Conservation (phyloP, 441 rosid genomes). For the Manihot esculenta region DNA sequence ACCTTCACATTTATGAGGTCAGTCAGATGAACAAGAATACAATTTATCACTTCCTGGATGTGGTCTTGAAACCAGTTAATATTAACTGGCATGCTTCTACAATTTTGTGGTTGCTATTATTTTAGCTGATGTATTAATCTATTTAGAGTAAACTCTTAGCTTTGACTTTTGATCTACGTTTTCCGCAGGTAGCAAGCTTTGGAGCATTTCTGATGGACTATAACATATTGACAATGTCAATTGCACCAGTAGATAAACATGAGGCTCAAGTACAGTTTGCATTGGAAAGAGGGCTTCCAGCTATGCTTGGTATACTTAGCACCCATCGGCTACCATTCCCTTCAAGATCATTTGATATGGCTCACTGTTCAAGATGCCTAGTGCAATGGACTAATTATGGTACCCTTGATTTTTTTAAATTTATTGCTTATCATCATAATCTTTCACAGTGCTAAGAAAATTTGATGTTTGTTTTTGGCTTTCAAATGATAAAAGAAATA, state of each 20-base stretch:
- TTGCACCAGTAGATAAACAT: constrained; percentile 69
- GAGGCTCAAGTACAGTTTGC: constrained; percentile 79
- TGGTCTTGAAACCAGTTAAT: background rate
- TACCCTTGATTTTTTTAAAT: constrained; percentile 19
- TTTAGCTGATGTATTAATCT: background rate
- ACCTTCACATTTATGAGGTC: no score
- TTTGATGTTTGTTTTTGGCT: no score
- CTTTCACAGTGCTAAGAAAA: background rate
- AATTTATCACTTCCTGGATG: background rate
- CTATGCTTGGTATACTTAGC: constrained; percentile 62
- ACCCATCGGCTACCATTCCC: constrained; percentile 60
- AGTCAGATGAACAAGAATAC: background rate
- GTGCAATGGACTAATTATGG: constrained; percentile 59
- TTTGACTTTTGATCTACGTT: background rate
- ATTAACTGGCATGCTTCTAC: background rate
- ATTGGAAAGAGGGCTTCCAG: constrained; percentile 69
- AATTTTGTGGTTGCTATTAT: background rate
- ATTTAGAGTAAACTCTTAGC: background rate
- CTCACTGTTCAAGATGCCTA: constrained; percentile 74
- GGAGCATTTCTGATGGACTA: constrained; percentile 51
- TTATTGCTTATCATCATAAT: background rate
- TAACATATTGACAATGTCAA: constrained; percentile 57
- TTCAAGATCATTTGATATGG: constrained; percentile 64
- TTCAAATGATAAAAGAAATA: background rate
- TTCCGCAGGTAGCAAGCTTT: constrained; percentile 66